phyloP scores from a whole-genome alignment of 305 asterid species.

The Solanum aculeatissimum region DNA sequence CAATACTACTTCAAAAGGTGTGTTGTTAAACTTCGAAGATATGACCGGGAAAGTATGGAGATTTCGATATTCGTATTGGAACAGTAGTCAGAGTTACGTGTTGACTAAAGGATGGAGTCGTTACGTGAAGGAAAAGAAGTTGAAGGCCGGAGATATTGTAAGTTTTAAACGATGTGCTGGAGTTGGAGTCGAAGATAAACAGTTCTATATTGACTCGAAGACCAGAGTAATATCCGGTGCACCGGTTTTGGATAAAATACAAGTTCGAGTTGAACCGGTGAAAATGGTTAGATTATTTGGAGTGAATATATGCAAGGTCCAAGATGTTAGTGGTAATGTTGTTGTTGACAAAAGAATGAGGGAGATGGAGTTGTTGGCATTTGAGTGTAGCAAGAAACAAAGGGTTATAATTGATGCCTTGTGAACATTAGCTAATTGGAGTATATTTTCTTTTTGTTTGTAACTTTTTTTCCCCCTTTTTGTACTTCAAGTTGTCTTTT shows the following conservation, averaged over 20 bases:
- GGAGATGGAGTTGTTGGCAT: constrained; percentile 42
- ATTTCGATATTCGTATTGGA: constrained; percentile 79
- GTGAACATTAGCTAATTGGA: constrained; percentile 18
- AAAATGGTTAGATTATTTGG: constrained; percentile 64
- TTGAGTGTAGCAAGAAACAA: constrained; percentile 55
- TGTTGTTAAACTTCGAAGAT: constrained; percentile 60
- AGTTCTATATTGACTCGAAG: constrained; percentile 61
- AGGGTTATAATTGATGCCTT: constrained; percentile 47
- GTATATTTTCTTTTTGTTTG: background rate
- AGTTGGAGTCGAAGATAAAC: constrained; percentile 22
- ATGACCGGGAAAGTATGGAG: constrained; percentile 64
- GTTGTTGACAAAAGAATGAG: constrained; percentile 33
- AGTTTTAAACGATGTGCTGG: constrained; percentile 40
- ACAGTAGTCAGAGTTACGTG: constrained; percentile 78
- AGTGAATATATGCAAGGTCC: constrained; percentile 47
- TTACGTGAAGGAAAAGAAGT: constrained; percentile 62
- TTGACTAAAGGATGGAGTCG: constrained; percentile 83
- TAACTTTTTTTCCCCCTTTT: background rate
- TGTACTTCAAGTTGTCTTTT: background rate
- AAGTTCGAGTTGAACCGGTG: constrained; percentile 11
- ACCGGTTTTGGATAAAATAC: background rate
- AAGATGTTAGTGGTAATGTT: constrained; percentile 8
- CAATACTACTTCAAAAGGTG: constrained; percentile 32
- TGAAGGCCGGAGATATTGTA: constrained; percentile 70
- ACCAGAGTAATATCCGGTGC: background rate